A percentile compares a stretch with the other conserved stretches of the same genome.
Evolutionary conservation across 140 eudicot genomes (phyloP).

Genomic region (Bidens hawaiensis): DNA sequence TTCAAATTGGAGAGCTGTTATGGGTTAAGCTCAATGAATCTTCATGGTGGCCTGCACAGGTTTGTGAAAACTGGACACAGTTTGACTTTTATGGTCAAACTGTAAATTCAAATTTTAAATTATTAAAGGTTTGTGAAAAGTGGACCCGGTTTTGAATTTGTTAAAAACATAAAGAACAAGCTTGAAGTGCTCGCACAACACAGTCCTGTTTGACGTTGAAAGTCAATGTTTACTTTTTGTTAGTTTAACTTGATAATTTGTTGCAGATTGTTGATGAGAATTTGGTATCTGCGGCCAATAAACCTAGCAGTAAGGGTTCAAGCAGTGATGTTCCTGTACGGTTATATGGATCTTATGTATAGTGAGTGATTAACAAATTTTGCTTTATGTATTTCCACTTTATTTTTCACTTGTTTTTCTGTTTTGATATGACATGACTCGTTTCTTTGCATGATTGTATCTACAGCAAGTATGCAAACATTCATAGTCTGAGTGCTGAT

Average conservation of each 20-base stretch:
- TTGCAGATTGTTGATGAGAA: constrained; percentile 46
- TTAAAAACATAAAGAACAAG: neutral
- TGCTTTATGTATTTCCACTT: neutral
- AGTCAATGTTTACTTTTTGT: neutral
- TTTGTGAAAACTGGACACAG: constrained; percentile 18
- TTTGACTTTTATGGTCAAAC: constrained; percentile 1
- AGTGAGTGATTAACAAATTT: constrained; percentile 44
- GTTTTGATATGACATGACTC: constrained; percentile 2
- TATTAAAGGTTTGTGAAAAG: no score
- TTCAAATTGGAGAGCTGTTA: constrained; percentile 38
- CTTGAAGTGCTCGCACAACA: neutral
- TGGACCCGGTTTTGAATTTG: neutral
- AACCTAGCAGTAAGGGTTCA: constrained; percentile 36
- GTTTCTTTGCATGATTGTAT: constrained; percentile 2
- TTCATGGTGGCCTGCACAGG: constrained; percentile 75
- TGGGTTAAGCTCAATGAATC: constrained; percentile 42
- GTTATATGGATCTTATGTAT: constrained; percentile 47
- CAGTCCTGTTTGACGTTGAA: neutral
- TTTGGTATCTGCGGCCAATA: constrained; percentile 21
- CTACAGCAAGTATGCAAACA: constrained; percentile 48
- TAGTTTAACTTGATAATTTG: neutral
- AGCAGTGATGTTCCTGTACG: constrained; percentile 46
- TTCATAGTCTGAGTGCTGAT: constrained; percentile 25
- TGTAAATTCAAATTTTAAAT: neutral
- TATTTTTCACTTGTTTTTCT: neutral